Evolutionary conservation across 1,284 basidiomycete genomes (phyloP).

Genomic region (Puccinia sorghi): DNA sequence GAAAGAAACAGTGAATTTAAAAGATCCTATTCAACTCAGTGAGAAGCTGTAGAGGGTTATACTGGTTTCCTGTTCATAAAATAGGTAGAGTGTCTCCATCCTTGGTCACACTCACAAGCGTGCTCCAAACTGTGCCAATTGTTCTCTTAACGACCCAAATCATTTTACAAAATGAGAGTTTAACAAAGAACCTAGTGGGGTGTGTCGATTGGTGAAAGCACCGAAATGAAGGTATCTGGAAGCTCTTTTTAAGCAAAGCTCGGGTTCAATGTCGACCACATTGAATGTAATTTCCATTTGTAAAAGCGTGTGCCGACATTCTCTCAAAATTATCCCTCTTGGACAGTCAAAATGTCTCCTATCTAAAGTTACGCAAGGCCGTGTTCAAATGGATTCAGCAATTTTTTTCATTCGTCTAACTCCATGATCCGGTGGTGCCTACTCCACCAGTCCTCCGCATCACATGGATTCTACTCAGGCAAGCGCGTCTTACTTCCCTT

Average conservation of each 20-base stretch:
- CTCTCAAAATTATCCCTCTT: background rate
- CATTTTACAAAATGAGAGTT: no score
- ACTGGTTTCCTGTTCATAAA: no score
- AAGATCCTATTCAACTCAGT: no score
- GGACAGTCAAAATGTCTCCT: background rate
- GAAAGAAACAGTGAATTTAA: no score
- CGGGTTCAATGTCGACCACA: background rate
- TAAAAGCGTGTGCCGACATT: background rate
- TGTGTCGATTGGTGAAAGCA: no score
- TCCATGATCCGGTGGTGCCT: background rate
- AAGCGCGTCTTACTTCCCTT: constrained; percentile 8
- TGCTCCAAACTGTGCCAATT: background rate
- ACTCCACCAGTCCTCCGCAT: background rate
- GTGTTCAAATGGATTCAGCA: background rate
- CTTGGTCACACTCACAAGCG: no score
- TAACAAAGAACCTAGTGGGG: no score
- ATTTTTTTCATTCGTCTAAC: background rate
- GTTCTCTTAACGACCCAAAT: background rate
- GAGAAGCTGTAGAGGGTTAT: no score
- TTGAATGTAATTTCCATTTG: background rate
- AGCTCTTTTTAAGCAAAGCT: no score
- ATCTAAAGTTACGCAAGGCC: background rate
- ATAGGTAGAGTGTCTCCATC: no score
- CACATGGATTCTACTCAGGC: background rate
- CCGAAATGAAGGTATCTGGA: no score